These are phyloP conservation scores for Tieghemiomyces parasiticus DNA, from an alignment of 192 early-diverging fungal genomes.

Conservation along the genomic window DNA sequence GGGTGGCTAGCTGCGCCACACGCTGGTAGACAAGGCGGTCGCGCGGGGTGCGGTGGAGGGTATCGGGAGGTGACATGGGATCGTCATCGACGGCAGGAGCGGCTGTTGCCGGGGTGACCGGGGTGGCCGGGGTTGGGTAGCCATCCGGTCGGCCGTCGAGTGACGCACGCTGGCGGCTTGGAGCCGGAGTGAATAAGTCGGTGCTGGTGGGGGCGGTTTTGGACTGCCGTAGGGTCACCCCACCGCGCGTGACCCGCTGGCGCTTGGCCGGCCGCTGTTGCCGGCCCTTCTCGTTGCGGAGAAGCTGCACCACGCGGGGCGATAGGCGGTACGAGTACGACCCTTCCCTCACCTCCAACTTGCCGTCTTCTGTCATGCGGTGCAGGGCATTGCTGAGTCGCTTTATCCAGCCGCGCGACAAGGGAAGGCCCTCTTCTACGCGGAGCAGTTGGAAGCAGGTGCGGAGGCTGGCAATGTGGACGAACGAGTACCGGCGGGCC, in stretches of 20 bases:
- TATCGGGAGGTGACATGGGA: not conserved
- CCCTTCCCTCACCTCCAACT: not conserved
- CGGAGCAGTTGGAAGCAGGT: conserved; percentile 7
- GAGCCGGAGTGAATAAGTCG: too few relatives aligned
- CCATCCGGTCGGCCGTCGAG: not conserved
- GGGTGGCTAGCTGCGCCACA: not conserved
- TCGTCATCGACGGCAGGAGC: not conserved
- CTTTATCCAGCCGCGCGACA: not conserved
- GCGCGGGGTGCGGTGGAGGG: not conserved
- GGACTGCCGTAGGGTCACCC: too few relatives aligned
- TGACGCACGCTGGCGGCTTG: not conserved
- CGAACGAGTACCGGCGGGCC: not conserved
- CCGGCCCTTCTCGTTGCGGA: conserved; percentile 2
- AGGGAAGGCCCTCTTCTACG: not conserved
- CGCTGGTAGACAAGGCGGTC: not conserved
- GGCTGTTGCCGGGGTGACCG: not conserved
- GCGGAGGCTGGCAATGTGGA: conserved; percentile 7
- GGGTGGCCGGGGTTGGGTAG: not conserved
- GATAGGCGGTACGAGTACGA: not conserved
- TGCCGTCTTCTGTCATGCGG: conserved; percentile 1
- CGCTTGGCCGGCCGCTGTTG: not conserved
- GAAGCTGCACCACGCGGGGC: not conserved
- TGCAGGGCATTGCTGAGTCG: not conserved
- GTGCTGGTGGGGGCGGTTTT: too few relatives aligned
- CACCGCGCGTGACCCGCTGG: not conserved